These are phyloP conservation scores for Nepenthes gracilis DNA, from an alignment of 148 eudicot species.

Conservation along the genomic window DNA sequence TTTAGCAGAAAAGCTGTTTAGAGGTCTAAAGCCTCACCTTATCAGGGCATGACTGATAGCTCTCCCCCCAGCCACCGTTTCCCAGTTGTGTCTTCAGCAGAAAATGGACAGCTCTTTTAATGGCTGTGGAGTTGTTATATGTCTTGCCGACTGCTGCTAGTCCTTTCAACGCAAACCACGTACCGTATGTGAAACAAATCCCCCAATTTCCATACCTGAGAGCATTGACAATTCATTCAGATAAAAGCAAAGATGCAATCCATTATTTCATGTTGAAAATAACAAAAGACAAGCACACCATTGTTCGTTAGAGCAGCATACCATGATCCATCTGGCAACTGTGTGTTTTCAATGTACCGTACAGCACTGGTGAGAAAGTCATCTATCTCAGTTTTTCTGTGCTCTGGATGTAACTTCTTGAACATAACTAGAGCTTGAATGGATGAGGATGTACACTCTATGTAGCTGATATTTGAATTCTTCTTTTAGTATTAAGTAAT, in stretches of 20 bases:
- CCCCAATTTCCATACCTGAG: conserved; percentile 55
- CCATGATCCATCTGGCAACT: conserved; percentile 53
- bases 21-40: conserved; percentile 15
- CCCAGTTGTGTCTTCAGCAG: conserved; percentile 14
- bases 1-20: too few relatives aligned
- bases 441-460: conserved; percentile 37
- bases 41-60: conserved; percentile 28
- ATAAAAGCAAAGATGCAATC: too few relatives aligned
- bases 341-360: conserved; percentile 26
- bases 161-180: conserved; percentile 44
- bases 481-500: too few relatives aligned
- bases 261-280: neutral
- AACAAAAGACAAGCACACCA: neutral
- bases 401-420: conserved; percentile 12
- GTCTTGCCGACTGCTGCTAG: conserved; percentile 30
- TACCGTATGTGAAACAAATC: conserved; percentile 38
- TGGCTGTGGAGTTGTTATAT: conserved; percentile 21
- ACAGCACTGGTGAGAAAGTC: conserved; percentile 10
- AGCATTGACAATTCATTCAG: too few relatives aligned
- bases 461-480: conserved; percentile 13
- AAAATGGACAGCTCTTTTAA: conserved; percentile 28
- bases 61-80: conserved; percentile 56
- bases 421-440: conserved; percentile 12
- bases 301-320: neutral
- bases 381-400: conserved; percentile 14